Evolutionary conservation across 2,329 filamentous ascomycete species (phyloP), one percentile per base, ranked within the genome.

Genomic region (Sclerotinia borealis): DNA sequence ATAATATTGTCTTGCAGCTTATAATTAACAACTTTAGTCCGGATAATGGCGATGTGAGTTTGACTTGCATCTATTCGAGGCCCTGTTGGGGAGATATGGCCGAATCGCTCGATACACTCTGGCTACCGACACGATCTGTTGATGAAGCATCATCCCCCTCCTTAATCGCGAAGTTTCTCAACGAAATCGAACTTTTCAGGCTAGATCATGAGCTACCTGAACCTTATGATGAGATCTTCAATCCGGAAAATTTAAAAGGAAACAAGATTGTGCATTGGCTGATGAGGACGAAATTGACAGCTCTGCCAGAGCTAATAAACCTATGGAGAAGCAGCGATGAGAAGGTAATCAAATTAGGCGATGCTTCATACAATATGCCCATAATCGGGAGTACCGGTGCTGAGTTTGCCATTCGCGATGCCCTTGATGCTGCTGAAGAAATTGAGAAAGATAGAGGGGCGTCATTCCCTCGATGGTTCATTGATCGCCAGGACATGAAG

Each of bases 331-430:
- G 1, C 3, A 13, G 58, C 34, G 27, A 56, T 13, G 48, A 51
- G 15, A 56, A 34, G 37, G 45, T 56, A 22, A 17, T 43, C 15
- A 56, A 56, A 15, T 17, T 56, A 25, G 52, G 52, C 22, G 52
- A 56, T 25, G 52, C 52, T 17, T 8, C 31, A 22, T 66, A 68
- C 63, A 62, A 61, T 11, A 65, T 66, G 63, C 66, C 68, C 36
- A 66, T 71, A 48, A 45, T 72, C 27, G 68, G 64, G 27, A 69
- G 63, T n/a, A 63, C 67, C 11, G 67, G 69, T 15, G 67, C 65
- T 15, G 67, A 66, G 47, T 59, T 64, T 49, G 70, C 69, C 4
- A 50, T 69, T n/a, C 34, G 36, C 3, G 68, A 72, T 66, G 39
- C 37, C 13, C 5, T 56, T 31, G 11, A 10, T 59, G 52, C 13